A percentile compares a stretch with the other conserved stretches of the same genome.
Evolutionary conservation across 202 grass and related monocot genomes (phyloP).

Genomic region (Eragrostis tef): DNA sequence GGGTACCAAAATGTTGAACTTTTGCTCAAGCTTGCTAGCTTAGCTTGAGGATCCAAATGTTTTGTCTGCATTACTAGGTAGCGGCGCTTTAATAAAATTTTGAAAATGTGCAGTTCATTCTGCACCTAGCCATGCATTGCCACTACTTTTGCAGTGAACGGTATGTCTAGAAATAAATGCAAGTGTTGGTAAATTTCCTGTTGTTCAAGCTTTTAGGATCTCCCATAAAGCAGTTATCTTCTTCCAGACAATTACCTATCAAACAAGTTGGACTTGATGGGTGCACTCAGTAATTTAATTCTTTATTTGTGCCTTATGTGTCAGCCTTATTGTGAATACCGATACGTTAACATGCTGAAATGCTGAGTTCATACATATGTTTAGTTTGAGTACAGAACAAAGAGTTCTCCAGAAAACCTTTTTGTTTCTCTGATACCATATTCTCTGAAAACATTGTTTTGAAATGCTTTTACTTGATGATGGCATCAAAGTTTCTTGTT

Average conservation of each 20-base stretch:
- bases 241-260: neutral
- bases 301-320: neutral
- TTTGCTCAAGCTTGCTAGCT: neutral
- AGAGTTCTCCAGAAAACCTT: neutral
- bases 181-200: neutral
- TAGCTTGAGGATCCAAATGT: neutral
- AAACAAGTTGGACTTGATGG: too few relatives aligned
- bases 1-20: neutral
- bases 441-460: neutral
- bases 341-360: neutral
- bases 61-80: neutral
- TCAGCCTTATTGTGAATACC: neutral
- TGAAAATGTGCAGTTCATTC: neutral
- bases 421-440: neutral
- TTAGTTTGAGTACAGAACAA: neutral
- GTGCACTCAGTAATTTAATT: too few relatives aligned
- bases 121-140: neutral
- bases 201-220: neutral
- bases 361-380: slow-evolving; percentile 11
- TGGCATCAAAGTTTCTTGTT: slow-evolving; percentile 27
- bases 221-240: neutral
- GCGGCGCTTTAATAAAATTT: neutral
- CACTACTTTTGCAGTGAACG: neutral
- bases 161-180: neutral
- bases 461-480: neutral